Evolutionary conservation across 1,284 basidiomycete genomes (phyloP), one percentile per base, ranked within the genome.

Genomic region (Fomitiporia mediterranea): DNA sequence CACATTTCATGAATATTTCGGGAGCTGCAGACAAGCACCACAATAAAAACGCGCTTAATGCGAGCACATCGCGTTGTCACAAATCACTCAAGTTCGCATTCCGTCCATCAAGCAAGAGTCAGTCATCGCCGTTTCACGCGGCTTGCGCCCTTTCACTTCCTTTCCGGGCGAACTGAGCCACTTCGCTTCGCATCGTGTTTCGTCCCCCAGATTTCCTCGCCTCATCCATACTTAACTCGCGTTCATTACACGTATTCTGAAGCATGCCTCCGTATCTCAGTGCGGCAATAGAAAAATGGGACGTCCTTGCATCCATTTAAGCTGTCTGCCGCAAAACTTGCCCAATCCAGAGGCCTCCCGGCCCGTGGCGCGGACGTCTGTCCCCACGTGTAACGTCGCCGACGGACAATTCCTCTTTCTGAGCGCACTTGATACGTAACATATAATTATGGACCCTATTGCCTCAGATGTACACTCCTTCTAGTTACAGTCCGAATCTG

Each of bases 141-240:
- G 15, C 43, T 47, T 5, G 13, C 53, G 27, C 34, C 34, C 43
- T 54, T 55, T 55, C 54, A 55, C 38, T 49, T 40, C 54, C 54
- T 38, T 40, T 55, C 39, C 47, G 44, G n/a, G 44, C 23, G 44
- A 28, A 28, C 28, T 46, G 44, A 27, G 30, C 38, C 1, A 17
- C 40, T 3, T 32, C 7, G 17, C 51, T 40, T 40, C 38, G 38
- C 39, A 4, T 46, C 44, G 17, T 25, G 23, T 44, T 44, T 25
- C 25, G 19, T 44, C 25, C n/a, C 23, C 32, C 32, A 34, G n/a
- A 34, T 34, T 6, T 34, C 32, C 32, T 34, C 7, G 8, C 43
- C 9, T 44, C 43, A 27, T 44, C 9, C 8, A 21, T 17, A 42
- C 13, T 25, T 8, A 13, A 7, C 21, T 23, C 25, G 44, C 27